Percentiles rank a stretch among this genome's conserved stretches.
These are phyloP conservation scores for Penicillium antarcticum DNA, from an alignment of 495 filamentous ascomycete species.

Conservation along the genomic window DNA sequence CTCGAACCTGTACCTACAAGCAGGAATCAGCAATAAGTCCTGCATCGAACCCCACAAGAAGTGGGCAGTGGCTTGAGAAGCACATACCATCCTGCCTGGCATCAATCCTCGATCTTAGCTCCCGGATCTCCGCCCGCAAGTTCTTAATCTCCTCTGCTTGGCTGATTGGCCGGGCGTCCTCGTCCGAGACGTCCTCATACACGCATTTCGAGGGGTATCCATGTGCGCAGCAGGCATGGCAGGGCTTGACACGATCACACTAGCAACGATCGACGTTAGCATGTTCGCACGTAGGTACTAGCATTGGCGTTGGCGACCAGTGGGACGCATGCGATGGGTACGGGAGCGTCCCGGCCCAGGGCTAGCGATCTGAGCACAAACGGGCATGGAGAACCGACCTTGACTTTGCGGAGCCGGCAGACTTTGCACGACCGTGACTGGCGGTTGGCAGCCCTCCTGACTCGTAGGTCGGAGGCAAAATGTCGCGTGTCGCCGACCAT, in stretches of 20 bases:
- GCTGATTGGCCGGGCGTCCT: slow-evolving; percentile 36
- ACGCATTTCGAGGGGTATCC: slow-evolving; percentile 45
- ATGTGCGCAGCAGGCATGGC: slow-evolving; percentile 46
- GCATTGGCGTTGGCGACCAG: background rate
- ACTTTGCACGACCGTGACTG: slow-evolving; percentile 46
- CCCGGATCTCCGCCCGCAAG: slow-evolving; percentile 37
- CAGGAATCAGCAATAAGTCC: background rate
- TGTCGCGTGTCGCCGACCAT: slow-evolving; percentile 25
- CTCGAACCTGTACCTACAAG: slow-evolving; percentile 26
- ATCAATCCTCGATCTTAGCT: slow-evolving; percentile 29
- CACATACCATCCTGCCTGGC: slow-evolving; percentile 26
- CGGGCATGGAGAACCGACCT: slow-evolving; percentile 25
- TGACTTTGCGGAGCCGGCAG: slow-evolving; percentile 45
- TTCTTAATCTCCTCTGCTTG: slow-evolving; percentile 45
- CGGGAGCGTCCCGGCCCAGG: slow-evolving; percentile 16
- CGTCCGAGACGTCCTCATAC: slow-evolving; percentile 35
- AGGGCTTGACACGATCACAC: slow-evolving; percentile 47
- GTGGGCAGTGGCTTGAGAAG: background rate
- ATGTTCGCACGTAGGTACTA: background rate
- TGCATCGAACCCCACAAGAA: background rate
- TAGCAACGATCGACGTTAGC: slow-evolving; percentile 20
- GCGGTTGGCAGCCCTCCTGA: slow-evolving; percentile 26
- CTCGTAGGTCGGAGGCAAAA: slow-evolving; percentile 22
- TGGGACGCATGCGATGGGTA: slow-evolving; percentile 14
- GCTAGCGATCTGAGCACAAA: slow-evolving; percentile 24